phyloP scores from a whole-genome alignment of 352 stramenopile genomes.

The Phytophthora constricta region DNA sequence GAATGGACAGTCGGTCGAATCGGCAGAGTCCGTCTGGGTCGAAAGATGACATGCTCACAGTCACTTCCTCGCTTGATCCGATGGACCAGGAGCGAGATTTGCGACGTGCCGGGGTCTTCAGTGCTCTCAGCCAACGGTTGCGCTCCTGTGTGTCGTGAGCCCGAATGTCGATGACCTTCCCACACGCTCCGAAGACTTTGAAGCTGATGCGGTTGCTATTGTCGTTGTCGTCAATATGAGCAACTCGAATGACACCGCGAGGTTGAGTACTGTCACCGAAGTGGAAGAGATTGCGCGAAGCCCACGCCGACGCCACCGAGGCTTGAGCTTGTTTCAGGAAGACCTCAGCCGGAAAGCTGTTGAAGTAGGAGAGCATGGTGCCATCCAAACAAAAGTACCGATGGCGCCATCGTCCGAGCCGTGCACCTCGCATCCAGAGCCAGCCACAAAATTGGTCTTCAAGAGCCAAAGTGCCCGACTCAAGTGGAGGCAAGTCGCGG shows the following conservation, averaged over 20 bases:
- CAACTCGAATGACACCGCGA: slow-evolving; percentile 70
- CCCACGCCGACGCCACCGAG: slow-evolving; percentile 30
- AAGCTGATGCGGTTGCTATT: slow-evolving; percentile 61
- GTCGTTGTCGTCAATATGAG: slow-evolving; percentile 71
- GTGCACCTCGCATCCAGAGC: slow-evolving; percentile 78
- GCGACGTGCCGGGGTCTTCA: slow-evolving; percentile 65
- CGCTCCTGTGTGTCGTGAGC: slow-evolving; percentile 64
- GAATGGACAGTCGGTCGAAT: slow-evolving; percentile 68
- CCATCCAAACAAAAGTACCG: slow-evolving; percentile 79
- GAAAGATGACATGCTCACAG: slow-evolving; percentile 62
- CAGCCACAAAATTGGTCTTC: slow-evolving; percentile 82
- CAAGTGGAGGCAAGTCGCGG: slow-evolving; percentile 49
- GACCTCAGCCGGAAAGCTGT: slow-evolving; percentile 73
- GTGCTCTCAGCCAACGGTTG: slow-evolving; percentile 68
- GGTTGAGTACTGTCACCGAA: slow-evolving; percentile 64
- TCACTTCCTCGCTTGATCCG: slow-evolving; percentile 56
- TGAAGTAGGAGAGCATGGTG: slow-evolving; percentile 75
- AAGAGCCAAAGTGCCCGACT: slow-evolving; percentile 49
- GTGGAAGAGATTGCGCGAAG: slow-evolving; percentile 42
- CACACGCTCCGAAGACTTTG: slow-evolving; percentile 73
- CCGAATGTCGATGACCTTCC: slow-evolving; percentile 74
- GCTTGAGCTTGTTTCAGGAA: slow-evolving; percentile 66
- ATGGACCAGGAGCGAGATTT: slow-evolving; percentile 73
- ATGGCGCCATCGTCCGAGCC: slow-evolving; percentile 71
- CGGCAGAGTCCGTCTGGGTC: slow-evolving; percentile 58